Evolutionary conservation across 345 rosid species (phyloP), one percentile per base, ranked within the genome.

Genomic region (Gynandropsis gynandra): DNA sequence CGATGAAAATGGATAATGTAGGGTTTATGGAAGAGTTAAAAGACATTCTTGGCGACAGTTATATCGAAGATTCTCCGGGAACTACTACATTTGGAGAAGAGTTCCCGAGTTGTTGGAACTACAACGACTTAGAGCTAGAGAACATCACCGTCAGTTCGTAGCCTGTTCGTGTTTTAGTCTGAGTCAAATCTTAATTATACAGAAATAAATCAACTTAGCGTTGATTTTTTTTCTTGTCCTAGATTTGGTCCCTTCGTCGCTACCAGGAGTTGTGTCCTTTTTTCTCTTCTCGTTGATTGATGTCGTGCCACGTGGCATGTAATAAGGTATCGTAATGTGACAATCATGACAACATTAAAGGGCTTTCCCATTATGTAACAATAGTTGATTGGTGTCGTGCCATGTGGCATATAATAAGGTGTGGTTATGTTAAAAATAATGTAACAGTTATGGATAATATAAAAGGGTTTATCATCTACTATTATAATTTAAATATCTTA

Each of bases 1-100:
- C 7, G 8, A 32, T 7, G 8, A 19, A 29, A 16, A 49, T 65
- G 1, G 69, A 58, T 65, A 52, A 46, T 15, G n/a, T 58, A 16
- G 64, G 31, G 14, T 15, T 58, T 32, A 51, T 65, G 64, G 69
- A 65, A 7, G 64, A 65, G 69, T 32, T 65, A 20, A 31, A 58
- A 15, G 33, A 13, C 19, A 52, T 58, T 10, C 20, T 65, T 14
- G 16, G 11, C 10, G 16, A 2, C 18, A 47, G 41, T 18, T 36
- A 24, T 50, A 5, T 14, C 16, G 34, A 58, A 27, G 43, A 51
- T 12, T 51, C 69, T 7, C 15, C 36, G 8, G 69, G 41, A 46
- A 7, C 55, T 24, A 49, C 35, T 50, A 37, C 24, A 16, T 16
- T 15, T 16, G 61, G 55, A 48, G 68, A 49, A 1, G 33, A 51